Evolutionary conservation across 2,329 filamentous ascomycete species (phyloP), one percentile per base, ranked within the genome.

Genomic region (Microthyrium microscopicum): DNA sequence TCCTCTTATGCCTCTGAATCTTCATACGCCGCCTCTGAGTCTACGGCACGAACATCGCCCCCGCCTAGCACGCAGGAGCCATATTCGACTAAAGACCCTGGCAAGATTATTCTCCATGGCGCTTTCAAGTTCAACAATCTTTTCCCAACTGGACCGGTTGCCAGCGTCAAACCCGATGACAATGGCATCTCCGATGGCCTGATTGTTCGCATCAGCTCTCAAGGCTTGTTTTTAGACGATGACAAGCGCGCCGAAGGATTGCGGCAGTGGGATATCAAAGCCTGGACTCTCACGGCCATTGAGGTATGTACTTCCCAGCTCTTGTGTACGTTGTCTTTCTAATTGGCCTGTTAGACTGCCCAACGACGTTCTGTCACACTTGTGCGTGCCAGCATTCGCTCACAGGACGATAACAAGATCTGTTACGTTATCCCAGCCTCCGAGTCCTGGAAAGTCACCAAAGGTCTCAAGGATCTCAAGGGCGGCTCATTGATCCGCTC

Each of bases 251-350:
- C 75, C 40, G 82, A 94, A 12, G 76, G 82, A n/a, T 84, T 95
- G 57, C 74, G 89, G 39, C 89, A 98, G 58, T 98, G 89, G 89
- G 89, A 98, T 53, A 74, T 95, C 50, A 95, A 95, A 56, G 85
- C 87, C 18, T 95, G 89, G 89, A 93, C 84, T 27, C 70, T 98
- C 57, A 94, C 92, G 59, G 62, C 78, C 42, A 73, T 91, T 55
- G 89, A 95, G 68, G 76, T 89, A 62, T 82, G 77, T 72, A 84
- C 77, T 49, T 66, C 70, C 48, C 70, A 15, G 15, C 31, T 16
- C 26, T 11, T 20, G 7, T 22, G 7, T n/a, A 26, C 15, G 8
- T 26, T 22, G 9, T 21, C 15, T 25, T 31, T 9, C 34, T 36
- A 26, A 31, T 13, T 9, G 15, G 5, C 16, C 21, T 13, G 13